Evolutionary conservation across 1,284 basidiomycete genomes (phyloP), one percentile per base, ranked within the genome.

Genomic region (Cutaneotrichosporon sp.): DNA sequence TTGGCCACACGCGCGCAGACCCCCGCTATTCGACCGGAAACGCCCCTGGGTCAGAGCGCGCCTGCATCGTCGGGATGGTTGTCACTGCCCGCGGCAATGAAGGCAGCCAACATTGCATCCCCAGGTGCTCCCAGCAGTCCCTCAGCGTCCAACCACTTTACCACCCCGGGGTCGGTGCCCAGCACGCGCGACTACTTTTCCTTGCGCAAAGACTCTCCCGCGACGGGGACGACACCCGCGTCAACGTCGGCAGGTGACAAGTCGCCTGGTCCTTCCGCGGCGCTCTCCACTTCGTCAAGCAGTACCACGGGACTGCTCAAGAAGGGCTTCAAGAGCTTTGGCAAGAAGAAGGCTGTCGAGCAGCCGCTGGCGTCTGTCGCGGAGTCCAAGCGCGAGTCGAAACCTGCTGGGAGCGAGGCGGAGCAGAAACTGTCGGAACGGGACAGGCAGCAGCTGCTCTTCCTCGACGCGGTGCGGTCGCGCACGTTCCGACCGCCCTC

Each of bases 311-410:
- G 47, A 2, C 43, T 49, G 30, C 47, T 52, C 22, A 52, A 52
- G 3, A 80, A 84, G 52, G 80, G 84, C 51, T 74, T 92, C 59
- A 88, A 85, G 73, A 84, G 76, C 54, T 82, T 90, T 54, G 87
- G 86, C 15, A 80, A 78, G 61, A 81, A 81, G 67, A 79, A 81
- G 53, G 62, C 72, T 13, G 39, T 41, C 18, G 77, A 77, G 47
- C 51, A 62, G n/a, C 59, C 68, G 2, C 69, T 72, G 39, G 62
- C 73, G 15, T 56, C 69, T 8, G 64, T 73, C 3, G 62, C 63
- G 4, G 72, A 73, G 46, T 51, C 51, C 22, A 54, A 59, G 20
- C 55, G 55, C 30, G 62, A 61, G 39, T 59, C 52, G 22, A 35
- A 49, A n/a, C 40, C 44, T 4, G 22, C 41, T 13, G 26, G 10